Evolutionary conservation across 2,329 filamentous ascomycete genomes (phyloP), one percentile per base, ranked within the genome.

Genomic region (Phialophora verrucosa): DNA sequence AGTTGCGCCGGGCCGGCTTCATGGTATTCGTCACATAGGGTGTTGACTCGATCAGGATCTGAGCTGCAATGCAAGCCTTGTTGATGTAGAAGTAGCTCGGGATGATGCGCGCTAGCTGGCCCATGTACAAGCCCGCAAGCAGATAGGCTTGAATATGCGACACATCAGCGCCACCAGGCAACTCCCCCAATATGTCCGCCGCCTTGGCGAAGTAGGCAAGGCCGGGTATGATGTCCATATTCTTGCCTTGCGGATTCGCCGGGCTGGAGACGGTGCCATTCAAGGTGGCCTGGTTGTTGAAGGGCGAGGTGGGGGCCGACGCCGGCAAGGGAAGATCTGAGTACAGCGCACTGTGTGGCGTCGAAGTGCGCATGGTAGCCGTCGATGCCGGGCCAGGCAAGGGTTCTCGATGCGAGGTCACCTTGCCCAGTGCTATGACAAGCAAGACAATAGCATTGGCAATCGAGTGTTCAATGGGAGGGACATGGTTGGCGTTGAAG

Each of bases 161-260:
- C 65, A 98, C 83, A 51, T 91, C 91, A 68, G 90, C 91, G 0
- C 90, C 90, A 12, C 91, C 93, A 42, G 88, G 84, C 59, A 95
- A 88, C 65, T 90, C 90, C 4, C 93, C 93, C 17, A 98, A 81
- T 44, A 98, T 97, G 68, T 95, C 90, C 0, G 90, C 90, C 1
- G 93, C 94, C 68, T 91, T 89, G 0, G 91, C 91, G 76, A 93
- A 97, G 76, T 97, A 97, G 32, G 93, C 90, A 65, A 98, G 81
- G 0, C 95, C 95, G 0, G 95, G 94, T 67, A 97, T 91, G 6
- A 91, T 85, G 73, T 98, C 93, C 59, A 95, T 84, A 74, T 96
- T 97, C 72, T 85, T 83, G 61, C 78, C 76, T 25, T 73, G 88
- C 83, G 51, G 85, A 38, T 69, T 65, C n/a, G 66, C 68, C 23